Evolutionary conservation across 1,284 basidiomycete genomes (phyloP), one percentile per base, ranked within the genome.

Genomic region (Lentinus polychrous): DNA sequence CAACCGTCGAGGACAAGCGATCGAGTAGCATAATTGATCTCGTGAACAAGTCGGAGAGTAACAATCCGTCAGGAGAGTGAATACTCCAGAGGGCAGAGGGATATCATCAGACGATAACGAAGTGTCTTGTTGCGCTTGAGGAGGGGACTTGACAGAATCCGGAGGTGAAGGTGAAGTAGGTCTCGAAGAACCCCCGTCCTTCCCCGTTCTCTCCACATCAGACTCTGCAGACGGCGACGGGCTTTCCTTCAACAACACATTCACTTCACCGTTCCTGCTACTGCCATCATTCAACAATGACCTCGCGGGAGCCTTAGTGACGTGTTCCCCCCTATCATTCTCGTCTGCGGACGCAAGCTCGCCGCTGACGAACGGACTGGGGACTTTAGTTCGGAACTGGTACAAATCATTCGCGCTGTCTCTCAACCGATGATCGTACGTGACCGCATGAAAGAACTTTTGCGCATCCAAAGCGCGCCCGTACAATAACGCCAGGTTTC

Each of bases 391-490:
- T 53, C 77, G 73, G 70, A 99, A 98, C 65, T 96, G 94, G 67
- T 98, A 99, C 24, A 99, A 71, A 68, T 99, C 96, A 53, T 80
- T 76, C 2, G 84, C 73, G 57, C 84, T 92, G 67, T 99, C 96
- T 44, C 96, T 77, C 53, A 99, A 66, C 11, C 95, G 84, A 66
- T 99, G 96, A 62, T 98, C 94, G 64, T 99, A 99, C 6, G 95
- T 97, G 55, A 99, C 96, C 61, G 98, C 96, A 66, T 99, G 96
- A 66, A 99, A 99, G 72, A 95, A 98, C 71, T 98, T 99, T 70
- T 99, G 96, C 11, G 94, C 90, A 63, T 99, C 96, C 49, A 99
- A 75, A 4, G 95, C 94, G 43, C 96, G 81, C 11, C 96, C 96
- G 8, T 99, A 78, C 2, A 99, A 75, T 40, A 99, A 70, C 3